Percentiles rank a stretch among this genome's conserved stretches.
phyloP scores from a whole-genome alignment of 495 filamentous ascomycete genomes.

The Ramalina intermedia region DNA sequence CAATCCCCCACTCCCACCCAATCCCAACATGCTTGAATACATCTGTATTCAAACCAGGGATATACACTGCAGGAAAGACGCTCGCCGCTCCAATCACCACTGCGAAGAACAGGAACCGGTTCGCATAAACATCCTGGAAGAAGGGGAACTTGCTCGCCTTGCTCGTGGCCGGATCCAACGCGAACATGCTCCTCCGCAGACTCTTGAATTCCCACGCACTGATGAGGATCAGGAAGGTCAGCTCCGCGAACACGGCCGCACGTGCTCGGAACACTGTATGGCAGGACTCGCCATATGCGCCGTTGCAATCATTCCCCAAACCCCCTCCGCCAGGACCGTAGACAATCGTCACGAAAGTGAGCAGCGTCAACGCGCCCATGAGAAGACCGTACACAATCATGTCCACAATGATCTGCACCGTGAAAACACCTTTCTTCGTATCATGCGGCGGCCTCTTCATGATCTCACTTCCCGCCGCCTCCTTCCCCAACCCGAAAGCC shows the following conservation, averaged over 20 bases:
- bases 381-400: constrained; percentile 60
- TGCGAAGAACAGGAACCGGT: constrained; percentile 62
- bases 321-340: constrained; percentile 45
- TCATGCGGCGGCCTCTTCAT: constrained; percentile 60
- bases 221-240: constrained; percentile 60
- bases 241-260: constrained; percentile 59
- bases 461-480: constrained; percentile 49
- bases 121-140: constrained; percentile 51
- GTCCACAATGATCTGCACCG: constrained; percentile 51
- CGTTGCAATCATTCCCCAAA: constrained; percentile 55
- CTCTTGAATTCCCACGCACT: constrained; percentile 65
- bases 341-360: constrained; percentile 53
- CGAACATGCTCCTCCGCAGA: constrained; percentile 55
- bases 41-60: constrained; percentile 48
- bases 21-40: constrained; percentile 69
- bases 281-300: constrained; percentile 37
- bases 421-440: constrained; percentile 54
- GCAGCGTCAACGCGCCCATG: constrained; percentile 52
- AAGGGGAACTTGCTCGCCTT: constrained; percentile 31
- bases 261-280: constrained; percentile 57
- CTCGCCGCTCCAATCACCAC: constrained; percentile 50
- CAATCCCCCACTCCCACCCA: constrained; percentile 52
- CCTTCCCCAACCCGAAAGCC: constrained; percentile 60
- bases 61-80: constrained; percentile 61
- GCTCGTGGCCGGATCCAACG: constrained; percentile 38